phyloP scores from a whole-genome alignment of 1,284 basidiomycete species.

The Trichosporon asahii region DNA sequence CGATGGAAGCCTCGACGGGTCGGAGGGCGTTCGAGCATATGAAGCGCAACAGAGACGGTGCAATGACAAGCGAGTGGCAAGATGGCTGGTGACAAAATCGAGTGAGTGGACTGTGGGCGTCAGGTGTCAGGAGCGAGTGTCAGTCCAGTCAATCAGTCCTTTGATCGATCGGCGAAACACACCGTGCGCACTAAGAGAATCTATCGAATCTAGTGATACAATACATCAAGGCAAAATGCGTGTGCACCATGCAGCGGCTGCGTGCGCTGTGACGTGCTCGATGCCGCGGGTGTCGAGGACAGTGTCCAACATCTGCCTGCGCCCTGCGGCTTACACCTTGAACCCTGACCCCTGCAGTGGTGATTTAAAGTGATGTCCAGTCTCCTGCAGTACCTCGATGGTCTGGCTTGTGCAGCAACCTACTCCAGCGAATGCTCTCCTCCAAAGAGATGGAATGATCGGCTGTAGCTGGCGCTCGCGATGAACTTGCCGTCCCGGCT shows the following conservation, averaged over 20 bases:
- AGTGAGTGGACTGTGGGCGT: neutral
- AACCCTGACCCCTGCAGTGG: neutral
- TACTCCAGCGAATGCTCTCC: conserved; percentile 55
- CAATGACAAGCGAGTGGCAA: neutral
- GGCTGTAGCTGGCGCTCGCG: conserved; percentile 84
- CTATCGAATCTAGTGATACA: conserved; percentile 5
- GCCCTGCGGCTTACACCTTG: neutral
- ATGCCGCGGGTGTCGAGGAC: neutral
- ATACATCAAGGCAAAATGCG: neutral
- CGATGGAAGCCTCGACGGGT: conserved; percentile 1
- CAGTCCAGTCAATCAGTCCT: neutral
- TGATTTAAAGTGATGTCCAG: neutral
- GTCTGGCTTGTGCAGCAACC: neutral
- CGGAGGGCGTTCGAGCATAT: conserved; percentile 3
- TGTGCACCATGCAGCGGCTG: neutral
- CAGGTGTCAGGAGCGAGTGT: neutral
- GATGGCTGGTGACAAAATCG: conserved; percentile 1
- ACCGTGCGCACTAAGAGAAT: neutral
- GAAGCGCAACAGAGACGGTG: neutral
- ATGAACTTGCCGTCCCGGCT: conserved; percentile 76
- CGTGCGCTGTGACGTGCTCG: neutral
- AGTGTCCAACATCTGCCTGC: neutral
- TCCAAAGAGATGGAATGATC: conserved; percentile 87
- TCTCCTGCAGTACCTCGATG: neutral
- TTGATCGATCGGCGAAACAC: conserved; percentile 8